Evolutionary conservation across 1,139 yeast genomes (phyloP).

Genomic region (Candida sp.): DNA sequence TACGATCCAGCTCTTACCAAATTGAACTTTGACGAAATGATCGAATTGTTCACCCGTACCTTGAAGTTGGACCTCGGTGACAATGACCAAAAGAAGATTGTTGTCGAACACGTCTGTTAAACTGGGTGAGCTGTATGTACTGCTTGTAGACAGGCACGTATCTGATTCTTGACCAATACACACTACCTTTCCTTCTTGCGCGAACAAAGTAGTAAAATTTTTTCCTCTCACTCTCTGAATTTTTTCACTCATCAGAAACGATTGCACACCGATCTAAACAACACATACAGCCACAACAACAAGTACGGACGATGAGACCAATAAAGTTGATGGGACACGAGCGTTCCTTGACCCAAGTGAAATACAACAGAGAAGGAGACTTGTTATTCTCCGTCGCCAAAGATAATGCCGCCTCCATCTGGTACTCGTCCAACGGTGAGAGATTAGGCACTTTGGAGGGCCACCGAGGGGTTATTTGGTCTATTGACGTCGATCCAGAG

Average conservation of each 20-base stretch:
- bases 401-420: slow-evolving; percentile 86
- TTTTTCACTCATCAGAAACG: slow-evolving; percentile 8
- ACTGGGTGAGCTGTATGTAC: neutral
- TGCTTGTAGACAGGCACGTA: neutral
- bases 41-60: slow-evolving; percentile 72
- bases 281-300: neutral
- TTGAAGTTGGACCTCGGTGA: slow-evolving; percentile 73
- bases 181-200: slow-evolving; percentile 2
- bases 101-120: slow-evolving; percentile 69
- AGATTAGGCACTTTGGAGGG: slow-evolving; percentile 89
- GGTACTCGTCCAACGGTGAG: slow-evolving; percentile 97
- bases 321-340: slow-evolving; percentile 76
- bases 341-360: slow-evolving; percentile 90
- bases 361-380: slow-evolving; percentile 95
- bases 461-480: slow-evolving; percentile 96
- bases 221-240: slow-evolving; percentile 1
- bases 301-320: slow-evolving; percentile 43
- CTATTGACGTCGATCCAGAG: slow-evolving; percentile 82
- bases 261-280: neutral
- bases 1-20: slow-evolving; percentile 79
- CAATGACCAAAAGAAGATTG: slow-evolving; percentile 50
- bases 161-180: neutral
- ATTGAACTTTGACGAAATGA: slow-evolving; percentile 67
- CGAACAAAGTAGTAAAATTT: slow-evolving; percentile 8
- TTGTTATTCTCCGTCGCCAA: slow-evolving; percentile 91